phyloP scores from a whole-genome alignment of 148 eudicot genomes.

The Heliamphora exappendiculata region DNA sequence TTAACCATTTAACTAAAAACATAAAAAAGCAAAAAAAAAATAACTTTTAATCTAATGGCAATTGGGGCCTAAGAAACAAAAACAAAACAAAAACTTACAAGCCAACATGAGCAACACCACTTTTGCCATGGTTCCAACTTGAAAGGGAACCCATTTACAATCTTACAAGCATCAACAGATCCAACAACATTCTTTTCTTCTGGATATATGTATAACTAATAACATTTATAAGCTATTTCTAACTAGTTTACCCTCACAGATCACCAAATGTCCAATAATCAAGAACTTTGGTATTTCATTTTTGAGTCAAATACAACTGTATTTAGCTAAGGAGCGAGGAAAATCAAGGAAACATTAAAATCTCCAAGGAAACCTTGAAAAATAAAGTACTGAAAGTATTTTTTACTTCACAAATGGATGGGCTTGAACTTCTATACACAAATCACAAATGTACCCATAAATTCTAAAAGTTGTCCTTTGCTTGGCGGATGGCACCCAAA shows the following conservation, averaged over 20 bases:
- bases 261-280: not conserved
- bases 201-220: too few relatives aligned
- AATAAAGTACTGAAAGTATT: not conserved
- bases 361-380: not conserved
- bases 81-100: too few relatives aligned
- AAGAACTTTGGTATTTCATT: not conserved
- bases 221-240: not conserved
- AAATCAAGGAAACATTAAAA: not conserved
- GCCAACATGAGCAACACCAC: too few relatives aligned
- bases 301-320: not conserved
- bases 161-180: too few relatives aligned
- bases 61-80: too few relatives aligned
- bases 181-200: too few relatives aligned
- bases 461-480: conserved; percentile 65
- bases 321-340: not conserved
- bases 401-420: conserved; percentile 7
- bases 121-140: too few relatives aligned
- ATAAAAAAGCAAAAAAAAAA: too few relatives aligned
- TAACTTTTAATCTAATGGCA: too few relatives aligned
- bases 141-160: too few relatives aligned
- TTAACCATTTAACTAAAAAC: too few relatives aligned
- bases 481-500: conserved; percentile 58
- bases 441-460: not conserved
- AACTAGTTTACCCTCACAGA: not conserved
- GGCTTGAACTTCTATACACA: not conserved